Percentiles rank a stretch among this genome's conserved stretches.
Conservation (phyloP, 1,139 yeast species). For the Scheffersomyces parashehatae region DNA sequence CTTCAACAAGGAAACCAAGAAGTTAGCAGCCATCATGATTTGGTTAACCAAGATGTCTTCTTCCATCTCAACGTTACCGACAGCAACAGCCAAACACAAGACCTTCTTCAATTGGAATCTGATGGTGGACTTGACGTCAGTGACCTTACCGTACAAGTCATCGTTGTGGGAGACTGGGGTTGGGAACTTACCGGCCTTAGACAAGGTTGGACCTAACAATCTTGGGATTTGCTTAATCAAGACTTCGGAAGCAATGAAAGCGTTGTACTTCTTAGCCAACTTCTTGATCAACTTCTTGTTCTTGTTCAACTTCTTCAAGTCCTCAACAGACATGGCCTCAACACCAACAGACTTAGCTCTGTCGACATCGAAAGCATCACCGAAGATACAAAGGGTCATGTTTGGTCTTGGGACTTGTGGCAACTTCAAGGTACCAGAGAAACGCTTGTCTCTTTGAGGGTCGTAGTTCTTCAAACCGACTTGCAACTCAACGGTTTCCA, state of each 20-base stretch:
- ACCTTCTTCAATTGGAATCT: conserved; percentile 99
- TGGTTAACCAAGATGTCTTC: conserved; percentile 96
- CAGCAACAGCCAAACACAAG: conserved; percentile 87
- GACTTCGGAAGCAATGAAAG: conserved; percentile 98
- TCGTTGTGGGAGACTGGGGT: conserved; percentile 99
- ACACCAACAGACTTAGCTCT: conserved; percentile 99
- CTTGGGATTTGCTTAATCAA: conserved; percentile 99
- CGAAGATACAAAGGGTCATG: conserved; percentile 99
- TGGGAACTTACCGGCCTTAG: conserved; percentile 99
- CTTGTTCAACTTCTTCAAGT: conserved; percentile 99
- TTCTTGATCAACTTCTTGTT: conserved; percentile 99
- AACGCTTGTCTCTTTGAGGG: conserved; percentile 99
- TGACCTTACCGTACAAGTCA: conserved; percentile 94
- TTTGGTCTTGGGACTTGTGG: conserved; percentile 99
- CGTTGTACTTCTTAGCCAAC: conserved; percentile 99
- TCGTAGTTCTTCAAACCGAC: conserved; percentile 99
- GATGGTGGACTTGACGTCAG: conserved; percentile 98
- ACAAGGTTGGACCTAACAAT: conserved; percentile 99
- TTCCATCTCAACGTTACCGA: conserved; percentile 99
- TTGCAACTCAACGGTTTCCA: conserved; percentile 99
- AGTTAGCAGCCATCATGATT: conserved; percentile 98
- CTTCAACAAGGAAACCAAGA: conserved; percentile 98
- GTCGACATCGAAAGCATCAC: conserved; percentile 99
- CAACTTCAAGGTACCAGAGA: conserved; percentile 98
- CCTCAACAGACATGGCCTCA: conserved; percentile 99